A percentile compares a stretch with the other conserved stretches of the same genome.
Conservation (phyloP, 805 yeast genomes). For the Myxozyma melibiosi region DNA sequence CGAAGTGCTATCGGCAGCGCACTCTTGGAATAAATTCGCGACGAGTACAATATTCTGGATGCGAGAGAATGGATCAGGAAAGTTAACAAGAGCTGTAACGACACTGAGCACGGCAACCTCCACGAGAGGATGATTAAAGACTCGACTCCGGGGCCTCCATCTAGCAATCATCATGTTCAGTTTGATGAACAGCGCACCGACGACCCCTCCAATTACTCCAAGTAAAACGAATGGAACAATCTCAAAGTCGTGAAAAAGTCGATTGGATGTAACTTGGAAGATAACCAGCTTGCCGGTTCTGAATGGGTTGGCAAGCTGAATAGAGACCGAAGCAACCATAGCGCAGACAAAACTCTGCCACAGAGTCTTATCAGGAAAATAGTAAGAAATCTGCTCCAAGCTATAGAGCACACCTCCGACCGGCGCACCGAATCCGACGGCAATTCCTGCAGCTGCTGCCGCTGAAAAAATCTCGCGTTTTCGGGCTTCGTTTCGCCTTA, state of each 20-base stretch:
- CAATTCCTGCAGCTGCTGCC: constrained; percentile 80
- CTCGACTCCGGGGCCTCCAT: constrained; percentile 33
- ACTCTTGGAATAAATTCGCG: constrained; percentile 69
- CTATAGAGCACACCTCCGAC: constrained; percentile 85
- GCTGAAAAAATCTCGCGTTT: constrained; percentile 70
- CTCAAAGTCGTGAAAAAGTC: constrained; percentile 73
- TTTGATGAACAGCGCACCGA: constrained; percentile 25
- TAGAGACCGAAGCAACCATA: constrained; percentile 65
- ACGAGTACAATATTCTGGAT: constrained; percentile 60
- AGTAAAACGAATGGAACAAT: constrained; percentile 69
- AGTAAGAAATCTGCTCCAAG: constrained; percentile 60
- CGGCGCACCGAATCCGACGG: constrained; percentile 84
- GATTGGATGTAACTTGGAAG: constrained; percentile 60
- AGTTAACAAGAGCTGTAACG: constrained; percentile 57
- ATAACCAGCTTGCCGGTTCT: constrained; percentile 56
- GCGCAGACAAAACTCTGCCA: constrained; percentile 86
- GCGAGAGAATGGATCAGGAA: constrained; percentile 57
- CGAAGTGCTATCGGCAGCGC: constrained; percentile 43
- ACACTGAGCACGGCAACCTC: constrained; percentile 56
- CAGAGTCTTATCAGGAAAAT: constrained; percentile 64
- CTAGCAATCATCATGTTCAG: constrained; percentile 32
- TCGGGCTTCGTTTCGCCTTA: constrained; percentile 48
- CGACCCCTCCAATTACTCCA: constrained; percentile 58
- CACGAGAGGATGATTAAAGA: constrained; percentile 41
- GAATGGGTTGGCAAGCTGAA: constrained; percentile 56